A percentile compares a stretch with the other conserved stretches of the same genome.
phyloP scores from a whole-genome alignment of 1,139 yeast species.

The Debaryomyces robertsiae region DNA sequence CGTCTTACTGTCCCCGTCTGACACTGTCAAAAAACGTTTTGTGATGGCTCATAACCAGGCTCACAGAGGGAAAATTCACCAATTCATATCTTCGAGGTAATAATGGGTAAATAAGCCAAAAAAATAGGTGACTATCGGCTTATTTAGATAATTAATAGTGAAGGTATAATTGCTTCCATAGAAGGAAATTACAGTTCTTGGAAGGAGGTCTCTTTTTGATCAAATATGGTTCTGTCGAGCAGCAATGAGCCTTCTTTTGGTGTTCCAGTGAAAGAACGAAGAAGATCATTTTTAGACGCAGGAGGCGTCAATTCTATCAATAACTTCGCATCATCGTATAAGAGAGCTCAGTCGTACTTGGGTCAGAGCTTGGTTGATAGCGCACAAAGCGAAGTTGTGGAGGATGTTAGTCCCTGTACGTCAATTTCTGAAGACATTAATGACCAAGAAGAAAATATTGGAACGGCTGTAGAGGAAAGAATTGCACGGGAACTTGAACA shows the following conservation, averaged over 20 bases:
- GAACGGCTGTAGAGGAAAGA: slow-evolving; percentile 10
- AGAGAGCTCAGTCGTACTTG: slow-evolving; percentile 69
- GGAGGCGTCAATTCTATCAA: slow-evolving; percentile 69
- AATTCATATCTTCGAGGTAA: too few species aligned
- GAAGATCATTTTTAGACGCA: slow-evolving; percentile 29
- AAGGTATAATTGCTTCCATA: not conserved
- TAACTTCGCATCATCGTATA: slow-evolving; percentile 77
- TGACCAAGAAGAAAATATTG: slow-evolving; percentile 1
- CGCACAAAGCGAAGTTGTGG: slow-evolving; percentile 15
- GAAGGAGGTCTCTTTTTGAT: too few species aligned
- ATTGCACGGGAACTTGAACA: slow-evolving; percentile 16
- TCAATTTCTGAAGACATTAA: slow-evolving; percentile 1
- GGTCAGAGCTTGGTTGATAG: slow-evolving; percentile 30
- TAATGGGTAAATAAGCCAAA: too few species aligned
- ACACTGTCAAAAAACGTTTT: too few species aligned
- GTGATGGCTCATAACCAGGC: too few species aligned
- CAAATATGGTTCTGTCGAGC: too few species aligned
- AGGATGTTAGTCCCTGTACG: slow-evolving; percentile 6
- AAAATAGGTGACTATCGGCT: too few species aligned
- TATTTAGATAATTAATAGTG: too few species aligned
- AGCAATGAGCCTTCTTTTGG: slow-evolving; percentile 1
- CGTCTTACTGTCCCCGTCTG: too few species aligned
- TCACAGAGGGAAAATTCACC: too few species aligned
- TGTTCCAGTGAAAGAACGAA: slow-evolving; percentile 5
- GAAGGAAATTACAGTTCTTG: not conserved